phyloP scores from a whole-genome alignment of 139 green algal species.

The Chlamydomonas sp. region DNA sequence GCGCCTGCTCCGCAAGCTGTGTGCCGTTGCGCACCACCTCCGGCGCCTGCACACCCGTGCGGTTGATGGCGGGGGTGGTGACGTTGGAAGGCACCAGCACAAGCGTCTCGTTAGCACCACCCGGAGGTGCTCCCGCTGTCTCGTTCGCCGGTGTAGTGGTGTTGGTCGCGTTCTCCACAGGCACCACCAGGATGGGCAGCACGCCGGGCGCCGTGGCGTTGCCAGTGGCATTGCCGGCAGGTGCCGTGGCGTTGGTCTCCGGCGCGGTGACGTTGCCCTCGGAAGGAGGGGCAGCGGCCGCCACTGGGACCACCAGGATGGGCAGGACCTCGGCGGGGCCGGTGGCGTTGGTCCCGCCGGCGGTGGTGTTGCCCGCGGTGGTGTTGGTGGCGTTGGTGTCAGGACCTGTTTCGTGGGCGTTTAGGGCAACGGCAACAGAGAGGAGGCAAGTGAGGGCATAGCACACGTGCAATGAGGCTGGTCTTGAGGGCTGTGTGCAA shows the following conservation, averaged over 20 bases:
- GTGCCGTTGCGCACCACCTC: conserved; percentile 18
- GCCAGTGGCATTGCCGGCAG: conserved; percentile 86
- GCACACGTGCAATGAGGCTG: background rate
- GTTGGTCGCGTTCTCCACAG: conserved; percentile 56
- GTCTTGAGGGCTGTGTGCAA: background rate
- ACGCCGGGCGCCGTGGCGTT: conserved; percentile 70
- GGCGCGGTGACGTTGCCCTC: conserved; percentile 2
- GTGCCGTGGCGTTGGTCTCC: conserved; percentile 87
- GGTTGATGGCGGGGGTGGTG: background rate
- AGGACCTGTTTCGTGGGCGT: background rate
- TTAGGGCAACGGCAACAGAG: background rate
- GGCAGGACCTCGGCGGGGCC: no score
- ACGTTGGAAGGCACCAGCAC: conserved; percentile 1
- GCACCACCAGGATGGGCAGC: conserved; percentile 78
- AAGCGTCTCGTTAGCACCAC: no score
- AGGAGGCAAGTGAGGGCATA: background rate
- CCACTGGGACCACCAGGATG: background rate
- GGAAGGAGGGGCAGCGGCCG: background rate
- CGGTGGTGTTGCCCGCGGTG: no score
- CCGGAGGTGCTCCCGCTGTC: background rate
- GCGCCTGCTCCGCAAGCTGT: conserved; percentile 3
- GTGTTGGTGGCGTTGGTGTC: no score
- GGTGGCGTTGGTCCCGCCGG: no score
- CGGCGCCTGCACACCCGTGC: background rate
- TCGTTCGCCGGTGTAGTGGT: background rate